Evolutionary conservation across 2,329 filamentous ascomycete genomes (phyloP), one percentile per base, ranked within the genome.

Genomic region (Trichoderma atroviride): DNA sequence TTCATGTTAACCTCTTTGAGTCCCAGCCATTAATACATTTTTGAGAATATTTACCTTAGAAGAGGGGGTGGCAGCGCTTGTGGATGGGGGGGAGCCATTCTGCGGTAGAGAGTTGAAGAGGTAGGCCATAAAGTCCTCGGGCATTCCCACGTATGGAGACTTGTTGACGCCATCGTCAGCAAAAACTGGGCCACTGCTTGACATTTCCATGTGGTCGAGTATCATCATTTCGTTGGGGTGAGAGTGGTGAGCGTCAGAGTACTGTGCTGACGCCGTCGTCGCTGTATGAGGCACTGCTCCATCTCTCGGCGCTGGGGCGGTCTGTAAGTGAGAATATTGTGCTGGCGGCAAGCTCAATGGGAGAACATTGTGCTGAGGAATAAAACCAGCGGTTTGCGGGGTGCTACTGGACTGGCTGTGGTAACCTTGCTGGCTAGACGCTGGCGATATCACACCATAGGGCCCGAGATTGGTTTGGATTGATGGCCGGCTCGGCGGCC

Each of bases 51-150:
- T 78, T 76, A 88, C 87, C 83, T 86, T 64, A 81, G 79, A 71
- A 77, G 74, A 35, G 76, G 72, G n/a, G 74, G 71, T 27, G 84
- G 81, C 70, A 85, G 78, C 70, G 87, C 82, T 31, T 86, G 84
- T 35, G 87, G 73, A 70, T 77, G 74, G 9, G 75, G 75, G 72
- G 10, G 77, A 75, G 52, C 72, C 67, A 53, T 73, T 65, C 50
- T 52, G 56, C 22, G 77, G 73, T 33, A 78, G 71, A 3, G 79
- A 78, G 76, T 92, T 94, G 80, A 96, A 96, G 31, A 96, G 80
- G 84, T 92, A 97, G 5, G 91, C 90, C 72, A 94, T 90, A 75
- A 96, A 96, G 76, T 97, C 93, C 76, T 96, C 93, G 0, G 92
- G 91, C 82, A 96, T 92, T 10, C 91, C 90, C 4, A 86, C 85